Evolutionary conservation across 176 grass and related monocot genomes (phyloP).

Genomic region (Elymus sibiricus): DNA sequence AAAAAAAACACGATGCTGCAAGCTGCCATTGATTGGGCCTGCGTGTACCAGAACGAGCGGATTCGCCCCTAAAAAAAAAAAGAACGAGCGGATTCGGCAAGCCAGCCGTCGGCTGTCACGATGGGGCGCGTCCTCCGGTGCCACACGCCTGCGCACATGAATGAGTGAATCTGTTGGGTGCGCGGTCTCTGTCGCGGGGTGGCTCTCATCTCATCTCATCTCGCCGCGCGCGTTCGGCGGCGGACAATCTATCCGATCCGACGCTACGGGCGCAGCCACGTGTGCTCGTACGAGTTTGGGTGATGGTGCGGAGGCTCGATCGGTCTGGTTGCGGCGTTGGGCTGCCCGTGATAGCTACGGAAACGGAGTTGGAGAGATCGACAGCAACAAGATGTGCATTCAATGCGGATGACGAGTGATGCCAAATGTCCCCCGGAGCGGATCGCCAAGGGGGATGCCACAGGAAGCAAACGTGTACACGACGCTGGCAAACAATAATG

Average conservation of each 20-base stretch:
- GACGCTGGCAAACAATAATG: neutral
- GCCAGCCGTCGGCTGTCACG: constrained; percentile 2
- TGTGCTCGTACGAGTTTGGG: neutral
- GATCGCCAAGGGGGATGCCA: neutral
- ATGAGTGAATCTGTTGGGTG: neutral
- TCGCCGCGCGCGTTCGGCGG: neutral
- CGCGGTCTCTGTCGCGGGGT: constrained; percentile 11
- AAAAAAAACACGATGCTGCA: neutral
- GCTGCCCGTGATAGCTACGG: neutral
- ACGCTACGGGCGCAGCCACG: neutral
- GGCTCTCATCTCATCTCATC: no score
- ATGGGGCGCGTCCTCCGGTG: neutral
- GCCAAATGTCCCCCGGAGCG: neutral
- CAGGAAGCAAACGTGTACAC: neutral
- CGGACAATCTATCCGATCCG: neutral
- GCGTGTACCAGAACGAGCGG: neutral
- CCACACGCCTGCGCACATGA: neutral
- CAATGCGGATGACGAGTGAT: neutral
- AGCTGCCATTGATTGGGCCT: neutral
- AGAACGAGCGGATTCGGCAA: neutral
- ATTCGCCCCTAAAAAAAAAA: no score
- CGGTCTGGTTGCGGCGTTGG: neutral
- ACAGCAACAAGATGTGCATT: neutral
- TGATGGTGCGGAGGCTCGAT: neutral
- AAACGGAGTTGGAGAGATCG: no score